Evolutionary conservation across 2,329 filamentous ascomycete species (phyloP).

Genomic region (Verticillium albo-atrum): DNA sequence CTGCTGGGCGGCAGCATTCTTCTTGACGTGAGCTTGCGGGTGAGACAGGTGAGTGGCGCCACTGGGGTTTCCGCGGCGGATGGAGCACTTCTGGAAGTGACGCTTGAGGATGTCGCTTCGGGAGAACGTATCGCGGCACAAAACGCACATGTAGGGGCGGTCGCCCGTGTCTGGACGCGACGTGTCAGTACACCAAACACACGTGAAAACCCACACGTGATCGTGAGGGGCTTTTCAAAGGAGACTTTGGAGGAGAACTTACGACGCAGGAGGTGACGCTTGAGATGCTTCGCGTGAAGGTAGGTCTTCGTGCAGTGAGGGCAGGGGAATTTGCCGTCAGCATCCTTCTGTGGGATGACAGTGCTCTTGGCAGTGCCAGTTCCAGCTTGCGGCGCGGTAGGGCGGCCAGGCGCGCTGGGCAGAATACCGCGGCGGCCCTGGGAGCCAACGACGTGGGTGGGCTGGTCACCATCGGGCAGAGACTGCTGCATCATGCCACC

Average conservation of each 20-base stretch:
- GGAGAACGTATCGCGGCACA: conserved; percentile 97
- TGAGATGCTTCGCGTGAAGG: conserved; percentile 93
- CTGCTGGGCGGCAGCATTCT: conserved; percentile 60
- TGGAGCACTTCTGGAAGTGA: conserved; percentile 98
- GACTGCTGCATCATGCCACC: conserved; percentile 51
- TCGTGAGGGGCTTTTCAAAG: too few species aligned
- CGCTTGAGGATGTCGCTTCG: conserved; percentile 97
- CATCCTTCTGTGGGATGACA: conserved; percentile 88
- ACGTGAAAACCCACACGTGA: neutral
- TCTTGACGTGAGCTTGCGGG: conserved; percentile 84
- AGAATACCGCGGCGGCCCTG: conserved; percentile 89
- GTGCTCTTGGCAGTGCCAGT: conserved; percentile 70
- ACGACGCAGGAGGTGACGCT: conserved; percentile 94
- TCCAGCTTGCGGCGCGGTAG: conserved; percentile 68
- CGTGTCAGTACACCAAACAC: conserved; percentile 3
- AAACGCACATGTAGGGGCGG: conserved; percentile 94
- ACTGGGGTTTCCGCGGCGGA: conserved; percentile 91
- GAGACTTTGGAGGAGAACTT: conserved; percentile 46
- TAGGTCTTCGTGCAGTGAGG: conserved; percentile 98
- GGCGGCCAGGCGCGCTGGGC: conserved; percentile 82
- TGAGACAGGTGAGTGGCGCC: conserved; percentile 93
- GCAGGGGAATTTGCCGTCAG: conserved; percentile 96
- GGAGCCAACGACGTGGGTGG: conserved; percentile 90
- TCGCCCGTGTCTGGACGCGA: conserved; percentile 77
- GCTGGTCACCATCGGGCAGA: conserved; percentile 56